Base-by-base conservation (phyloP, 352 stramenopile genomes). In the Ophiocytium majus region DNA sequence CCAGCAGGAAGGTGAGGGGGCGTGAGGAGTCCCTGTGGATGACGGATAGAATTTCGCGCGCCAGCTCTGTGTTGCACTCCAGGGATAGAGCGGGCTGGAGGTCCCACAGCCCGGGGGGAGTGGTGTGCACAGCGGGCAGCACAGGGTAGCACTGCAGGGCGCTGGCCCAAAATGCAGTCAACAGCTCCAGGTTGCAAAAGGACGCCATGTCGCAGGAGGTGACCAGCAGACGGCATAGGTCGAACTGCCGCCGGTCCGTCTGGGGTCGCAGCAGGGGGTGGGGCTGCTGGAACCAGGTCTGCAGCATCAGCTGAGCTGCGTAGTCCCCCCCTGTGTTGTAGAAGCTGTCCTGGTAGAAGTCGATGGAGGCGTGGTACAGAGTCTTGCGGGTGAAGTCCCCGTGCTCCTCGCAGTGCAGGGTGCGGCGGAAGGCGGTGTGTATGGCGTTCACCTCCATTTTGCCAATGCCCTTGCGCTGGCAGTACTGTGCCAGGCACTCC, bases 291-390 rank as follows among this genome's bases (percentile, higher is more conserved):
- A 86, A 88, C 84, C 84, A 88, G 0, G 84, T 85, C 80, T 88
- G 84, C 49, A 88, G 50, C 19, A 88, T 74, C 10, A 88, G 31
- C 50, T 88, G 80, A 5, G 79, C 84, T 5, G 64, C 80, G 31
- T 86, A 88, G 14, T 88, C 84, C 34, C 84, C 84, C 0, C 79
- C 66, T 1, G 84, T 88, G 10, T 35, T 50, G 71, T 83, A 83
- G 34, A 88, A 88, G 50, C 86, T 79, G 80, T 88, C 81, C 71
- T 85, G 36, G 14, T 86, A 28, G 37, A 85, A 88, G 63, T 88
- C 84, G 10, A 85, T 49, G 34, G 79, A 85, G 33, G 81, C 84
- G 75, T 88, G 81, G 35, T 57, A 79, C 57, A 82, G 63, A 10
- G 79, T 82, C 76, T 88, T 88, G 28, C 31, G 19, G 23, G 80